Conservation (phyloP, 129 eudicot species). For the Glebionis coronaria region DNA sequence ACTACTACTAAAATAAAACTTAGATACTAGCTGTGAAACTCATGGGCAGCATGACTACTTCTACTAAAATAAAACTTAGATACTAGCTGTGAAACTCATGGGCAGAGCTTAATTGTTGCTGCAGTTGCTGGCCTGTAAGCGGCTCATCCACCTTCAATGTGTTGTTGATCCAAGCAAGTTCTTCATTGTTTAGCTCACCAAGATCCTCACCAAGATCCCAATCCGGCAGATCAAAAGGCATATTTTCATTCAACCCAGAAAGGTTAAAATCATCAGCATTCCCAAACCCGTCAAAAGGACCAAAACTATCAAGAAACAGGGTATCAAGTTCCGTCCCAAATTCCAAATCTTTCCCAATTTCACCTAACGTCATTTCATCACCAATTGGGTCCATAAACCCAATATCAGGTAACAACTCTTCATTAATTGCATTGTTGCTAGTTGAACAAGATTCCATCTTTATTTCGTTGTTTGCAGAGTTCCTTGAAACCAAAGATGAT, state of each 20-base stretch:
- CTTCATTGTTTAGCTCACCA: constrained; percentile 43
- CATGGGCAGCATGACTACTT: too few relatives aligned
- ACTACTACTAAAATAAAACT: too few relatives aligned
- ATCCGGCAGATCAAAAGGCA: constrained; percentile 38
- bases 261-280: constrained; percentile 43
- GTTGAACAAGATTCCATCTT: constrained; percentile 4
- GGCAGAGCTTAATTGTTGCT: constrained; percentile 24
- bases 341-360: constrained; percentile 38
- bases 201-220: constrained; percentile 49
- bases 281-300: constrained; percentile 34
- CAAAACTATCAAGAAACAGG: constrained; percentile 28
- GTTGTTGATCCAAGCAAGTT: constrained; percentile 59
- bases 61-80: not conserved
- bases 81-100: constrained; percentile 52
- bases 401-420: constrained; percentile 10
- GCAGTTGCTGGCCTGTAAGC: not conserved
- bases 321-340: constrained; percentile 41
- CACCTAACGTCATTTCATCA: constrained; percentile 37
- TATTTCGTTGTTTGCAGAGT: constrained; percentile 6
- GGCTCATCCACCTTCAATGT: constrained; percentile 36
- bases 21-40: too few relatives aligned
- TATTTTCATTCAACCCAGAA: constrained; percentile 42
- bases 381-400: constrained; percentile 24
- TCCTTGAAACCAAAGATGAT: constrained; percentile 22
- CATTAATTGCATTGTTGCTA: not conserved